A percentile compares a stretch with the other conserved stretches of the same genome.
Conservation (phyloP, 2,329 filamentous ascomycete genomes). For the Phialophora tarda region DNA sequence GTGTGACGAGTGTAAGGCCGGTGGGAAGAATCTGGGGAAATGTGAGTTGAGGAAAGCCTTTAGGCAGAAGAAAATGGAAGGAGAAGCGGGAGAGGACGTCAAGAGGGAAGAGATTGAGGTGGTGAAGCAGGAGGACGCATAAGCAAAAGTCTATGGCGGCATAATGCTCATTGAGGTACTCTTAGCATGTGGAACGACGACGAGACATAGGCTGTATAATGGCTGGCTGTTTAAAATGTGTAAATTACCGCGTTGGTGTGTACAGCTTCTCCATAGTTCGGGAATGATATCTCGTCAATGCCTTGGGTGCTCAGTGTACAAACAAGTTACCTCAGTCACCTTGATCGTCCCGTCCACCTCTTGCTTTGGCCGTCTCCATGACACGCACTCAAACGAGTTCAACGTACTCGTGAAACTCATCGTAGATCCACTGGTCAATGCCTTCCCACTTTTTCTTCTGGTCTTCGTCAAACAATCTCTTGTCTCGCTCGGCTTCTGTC, state of each 20-base stretch:
- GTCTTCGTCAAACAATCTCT: slow-evolving; percentile 32
- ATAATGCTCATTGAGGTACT: neutral
- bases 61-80: slow-evolving; percentile 68
- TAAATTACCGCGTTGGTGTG: neutral
- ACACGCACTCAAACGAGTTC: slow-evolving; percentile 45
- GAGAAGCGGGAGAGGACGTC: slow-evolving; percentile 64
- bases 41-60: slow-evolving; percentile 66
- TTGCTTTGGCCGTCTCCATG: neutral
- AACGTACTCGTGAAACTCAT: slow-evolving; percentile 50
- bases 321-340: neutral
- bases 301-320: neutral
- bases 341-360: neutral
- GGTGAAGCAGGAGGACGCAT: slow-evolving; percentile 28
- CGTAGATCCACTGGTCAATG: slow-evolving; percentile 47
- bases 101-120: slow-evolving; percentile 54
- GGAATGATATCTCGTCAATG: neutral
- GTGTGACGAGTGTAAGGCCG: slow-evolving; percentile 65
- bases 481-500: slow-evolving; percentile 24
- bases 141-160: neutral
- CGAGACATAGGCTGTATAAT: neutral
- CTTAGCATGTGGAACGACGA: neutral
- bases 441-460: slow-evolving; percentile 45
- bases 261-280: neutral
- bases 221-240: neutral
- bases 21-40: slow-evolving; percentile 61